A percentile compares a stretch with the other conserved stretches of the same genome.
phyloP scores from a whole-genome alignment of 2,329 filamentous ascomycete genomes.

The Paramyrothecium roridum region DNA sequence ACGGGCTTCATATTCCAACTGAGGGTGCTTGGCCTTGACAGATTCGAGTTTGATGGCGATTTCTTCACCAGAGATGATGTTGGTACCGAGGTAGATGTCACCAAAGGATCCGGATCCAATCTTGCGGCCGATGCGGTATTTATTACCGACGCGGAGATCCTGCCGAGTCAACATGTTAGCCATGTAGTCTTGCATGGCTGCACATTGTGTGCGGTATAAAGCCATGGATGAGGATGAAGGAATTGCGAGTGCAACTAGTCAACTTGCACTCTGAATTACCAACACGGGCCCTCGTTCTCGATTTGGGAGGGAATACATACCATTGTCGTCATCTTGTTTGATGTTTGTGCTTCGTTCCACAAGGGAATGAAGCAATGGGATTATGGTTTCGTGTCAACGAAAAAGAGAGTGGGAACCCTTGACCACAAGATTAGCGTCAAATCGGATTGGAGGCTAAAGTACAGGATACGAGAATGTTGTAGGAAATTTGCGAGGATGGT shows the following conservation, averaged over 20 bases:
- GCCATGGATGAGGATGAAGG: too few species aligned
- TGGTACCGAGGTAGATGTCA: conserved; percentile 98
- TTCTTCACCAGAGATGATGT: conserved; percentile 99
- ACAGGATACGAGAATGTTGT: background rate
- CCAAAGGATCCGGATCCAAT: conserved; percentile 97
- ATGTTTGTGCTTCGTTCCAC: conserved; percentile 9
- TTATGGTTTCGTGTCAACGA: background rate
- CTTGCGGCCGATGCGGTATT: conserved; percentile 99
- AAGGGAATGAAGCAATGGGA: conserved; percentile 6
- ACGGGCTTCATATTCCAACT: conserved; percentile 97
- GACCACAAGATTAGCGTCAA: background rate
- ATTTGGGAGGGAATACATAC: background rate
- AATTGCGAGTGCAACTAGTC: too few species aligned
- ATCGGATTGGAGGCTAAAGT: background rate
- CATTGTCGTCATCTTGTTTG: background rate
- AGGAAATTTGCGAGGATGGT: background rate
- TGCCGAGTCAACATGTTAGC: background rate
- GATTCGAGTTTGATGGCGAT: conserved; percentile 99
- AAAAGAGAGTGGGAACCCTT: background rate
- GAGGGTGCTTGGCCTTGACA: conserved; percentile 98
- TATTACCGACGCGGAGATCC: conserved; percentile 96
- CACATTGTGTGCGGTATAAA: background rate
- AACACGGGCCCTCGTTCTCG: background rate
- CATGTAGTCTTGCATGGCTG: conserved; percentile 4
- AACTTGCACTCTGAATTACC: too few species aligned